A percentile compares a stretch with the other conserved stretches of the same genome.
Evolutionary conservation across 345 rosid genomes (phyloP).

Genomic region (Bruguiera gymnorhiza): DNA sequence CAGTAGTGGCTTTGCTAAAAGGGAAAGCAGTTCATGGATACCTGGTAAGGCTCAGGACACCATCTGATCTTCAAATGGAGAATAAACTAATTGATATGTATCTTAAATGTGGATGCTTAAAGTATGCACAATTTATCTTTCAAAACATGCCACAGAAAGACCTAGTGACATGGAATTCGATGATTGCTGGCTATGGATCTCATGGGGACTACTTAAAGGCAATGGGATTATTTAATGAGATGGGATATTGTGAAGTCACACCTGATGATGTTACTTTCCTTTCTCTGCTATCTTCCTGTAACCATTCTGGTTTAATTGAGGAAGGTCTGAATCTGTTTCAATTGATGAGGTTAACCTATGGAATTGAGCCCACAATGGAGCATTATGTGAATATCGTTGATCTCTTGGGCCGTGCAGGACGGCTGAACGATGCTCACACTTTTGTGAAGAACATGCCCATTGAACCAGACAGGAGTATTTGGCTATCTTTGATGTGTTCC

Average conservation of each 20-base stretch:
- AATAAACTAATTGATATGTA: conserved; percentile 83
- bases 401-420: conserved; percentile 74
- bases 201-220: conserved; percentile 60
- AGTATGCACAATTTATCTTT: conserved; percentile 53
- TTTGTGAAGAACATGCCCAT: conserved; percentile 53
- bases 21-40: conserved; percentile 69
- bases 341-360: conserved; percentile 48
- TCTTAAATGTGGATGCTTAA: conserved; percentile 59
- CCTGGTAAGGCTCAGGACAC: conserved; percentile 44
- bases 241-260: conserved; percentile 45
- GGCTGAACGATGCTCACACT: conserved; percentile 52
- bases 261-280: conserved; percentile 73
- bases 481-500: conserved; percentile 70
- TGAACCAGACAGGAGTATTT: conserved; percentile 55
- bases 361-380: conserved; percentile 52
- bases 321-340: conserved; percentile 54
- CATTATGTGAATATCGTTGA: conserved; percentile 71
- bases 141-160: conserved; percentile 43
- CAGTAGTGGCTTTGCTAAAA: conserved; percentile 51
- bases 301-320: conserved; percentile 65
- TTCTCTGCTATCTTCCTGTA: conserved; percentile 71
- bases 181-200: conserved; percentile 77
- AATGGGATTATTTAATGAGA: conserved; percentile 46
- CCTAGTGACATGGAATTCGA: conserved; percentile 66
- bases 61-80: conserved; percentile 51